Evolutionary conservation across 2,329 filamentous ascomycete species (phyloP).

Genomic region (Aspergillus terreus): DNA sequence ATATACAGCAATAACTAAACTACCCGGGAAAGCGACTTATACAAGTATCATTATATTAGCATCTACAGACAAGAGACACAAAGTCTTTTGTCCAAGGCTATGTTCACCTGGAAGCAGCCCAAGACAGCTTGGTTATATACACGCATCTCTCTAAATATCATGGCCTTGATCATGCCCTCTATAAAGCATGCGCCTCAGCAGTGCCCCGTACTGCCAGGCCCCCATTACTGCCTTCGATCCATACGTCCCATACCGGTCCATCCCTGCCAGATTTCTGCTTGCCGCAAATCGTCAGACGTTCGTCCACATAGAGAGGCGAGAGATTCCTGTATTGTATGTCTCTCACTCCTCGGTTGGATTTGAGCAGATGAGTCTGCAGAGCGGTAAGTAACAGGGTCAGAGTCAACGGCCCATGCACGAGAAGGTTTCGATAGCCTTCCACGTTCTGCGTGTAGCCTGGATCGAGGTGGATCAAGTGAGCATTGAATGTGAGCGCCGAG

Average conservation of each 20-base stretch:
- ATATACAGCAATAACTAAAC: no score
- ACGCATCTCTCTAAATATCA: neutral
- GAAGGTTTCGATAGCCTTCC: constrained; percentile 70
- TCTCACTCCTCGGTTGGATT: constrained; percentile 40
- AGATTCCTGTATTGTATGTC: constrained; percentile 76
- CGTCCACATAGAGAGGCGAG: constrained; percentile 72
- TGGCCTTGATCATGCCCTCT: neutral
- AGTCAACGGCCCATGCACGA: constrained; percentile 84
- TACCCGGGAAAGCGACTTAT: no score
- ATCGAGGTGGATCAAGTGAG: constrained; percentile 86
- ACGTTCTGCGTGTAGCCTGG: constrained; percentile 62
- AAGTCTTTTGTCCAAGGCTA: no score
- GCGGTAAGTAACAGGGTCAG: constrained; percentile 72
- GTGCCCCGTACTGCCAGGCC: constrained; percentile 63
- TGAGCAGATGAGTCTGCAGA: constrained; percentile 53
- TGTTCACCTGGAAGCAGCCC: no score
- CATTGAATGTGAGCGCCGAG: constrained; percentile 87
- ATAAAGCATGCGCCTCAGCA: constrained; percentile 20
- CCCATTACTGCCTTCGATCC: constrained; percentile 61
- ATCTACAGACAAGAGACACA: no score
- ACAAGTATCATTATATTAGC: no score
- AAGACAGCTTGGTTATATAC: no score
- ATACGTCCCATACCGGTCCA: constrained; percentile 55
- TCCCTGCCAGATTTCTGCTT: constrained; percentile 45
- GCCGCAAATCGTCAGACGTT: constrained; percentile 68